Conservation (phyloP, 495 filamentous ascomycete genomes). For the Cetradonia linearis region DNA sequence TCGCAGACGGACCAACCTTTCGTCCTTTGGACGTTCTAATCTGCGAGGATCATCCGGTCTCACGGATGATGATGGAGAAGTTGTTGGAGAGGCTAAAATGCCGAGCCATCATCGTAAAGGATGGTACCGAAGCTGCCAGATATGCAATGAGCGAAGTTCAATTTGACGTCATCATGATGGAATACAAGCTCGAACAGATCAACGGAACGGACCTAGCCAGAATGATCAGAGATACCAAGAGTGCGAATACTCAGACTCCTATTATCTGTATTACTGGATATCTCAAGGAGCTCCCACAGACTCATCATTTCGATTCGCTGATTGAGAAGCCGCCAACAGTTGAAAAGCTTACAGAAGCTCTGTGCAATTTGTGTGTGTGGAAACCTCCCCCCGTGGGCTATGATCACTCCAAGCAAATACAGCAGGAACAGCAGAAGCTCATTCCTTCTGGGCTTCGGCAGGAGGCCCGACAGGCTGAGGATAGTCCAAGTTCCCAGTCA, state of each 20-base stretch:
- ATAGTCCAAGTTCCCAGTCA: constrained; percentile 76
- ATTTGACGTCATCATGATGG: constrained; percentile 95
- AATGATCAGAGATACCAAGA: constrained; percentile 93
- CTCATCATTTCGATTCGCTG: constrained; percentile 86
- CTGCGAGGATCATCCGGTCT: constrained; percentile 98
- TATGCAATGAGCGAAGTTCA: constrained; percentile 87
- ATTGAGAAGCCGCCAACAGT: constrained; percentile 93
- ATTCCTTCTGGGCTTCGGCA: constrained; percentile 52
- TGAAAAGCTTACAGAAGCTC: constrained; percentile 74
- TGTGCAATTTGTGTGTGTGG: constrained; percentile 84
- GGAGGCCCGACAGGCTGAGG: constrained; percentile 51
- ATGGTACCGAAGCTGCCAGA: constrained; percentile 80
- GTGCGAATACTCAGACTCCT: constrained; percentile 85
- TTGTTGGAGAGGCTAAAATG: constrained; percentile 89
- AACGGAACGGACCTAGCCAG: constrained; percentile 91
- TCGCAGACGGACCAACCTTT: constrained; percentile 75
- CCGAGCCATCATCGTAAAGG: constrained; percentile 82
- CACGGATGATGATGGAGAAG: constrained; percentile 91
- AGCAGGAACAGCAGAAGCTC: constrained; percentile 38
- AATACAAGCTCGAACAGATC: constrained; percentile 87
- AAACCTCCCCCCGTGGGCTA: constrained; percentile 58
- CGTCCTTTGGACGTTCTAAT: constrained; percentile 88
- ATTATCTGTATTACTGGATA: constrained; percentile 98
- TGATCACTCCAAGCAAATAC: constrained; percentile 30
- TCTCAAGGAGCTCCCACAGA: constrained; percentile 85